Conservation (phyloP, 805 yeast species). For the Wickerhamiella brachini region DNA sequence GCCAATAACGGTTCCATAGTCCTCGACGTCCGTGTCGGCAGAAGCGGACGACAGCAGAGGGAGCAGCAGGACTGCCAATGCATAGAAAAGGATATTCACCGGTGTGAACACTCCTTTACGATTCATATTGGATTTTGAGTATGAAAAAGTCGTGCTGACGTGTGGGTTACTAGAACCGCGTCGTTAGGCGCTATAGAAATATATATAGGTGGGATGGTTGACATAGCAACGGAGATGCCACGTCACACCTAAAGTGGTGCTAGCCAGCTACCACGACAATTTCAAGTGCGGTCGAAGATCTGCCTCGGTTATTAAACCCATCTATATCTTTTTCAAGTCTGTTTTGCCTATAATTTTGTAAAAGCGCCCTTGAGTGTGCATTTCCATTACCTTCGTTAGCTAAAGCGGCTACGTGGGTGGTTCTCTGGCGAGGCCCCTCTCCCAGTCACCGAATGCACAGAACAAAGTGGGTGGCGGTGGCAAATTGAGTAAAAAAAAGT, state of each 20-base stretch:
- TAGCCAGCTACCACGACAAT: not conserved
- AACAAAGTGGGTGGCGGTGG: not conserved
- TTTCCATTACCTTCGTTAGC: not conserved
- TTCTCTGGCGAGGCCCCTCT: no score
- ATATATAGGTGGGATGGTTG: not conserved
- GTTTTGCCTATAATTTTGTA: not conserved
- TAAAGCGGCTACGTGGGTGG: not conserved
- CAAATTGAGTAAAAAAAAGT: not conserved
- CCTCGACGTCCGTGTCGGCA: conserved; percentile 25
- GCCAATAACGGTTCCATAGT: conserved; percentile 54
- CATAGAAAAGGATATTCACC: conserved; percentile 25
- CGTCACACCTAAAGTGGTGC: not conserved
- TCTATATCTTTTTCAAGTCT: not conserved
- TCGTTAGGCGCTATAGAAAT: not conserved
- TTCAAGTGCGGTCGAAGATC: no score
- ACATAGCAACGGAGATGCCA: not conserved
- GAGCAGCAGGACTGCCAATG: conserved; percentile 23
- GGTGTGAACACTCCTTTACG: conserved; percentile 13
- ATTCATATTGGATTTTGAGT: not conserved
- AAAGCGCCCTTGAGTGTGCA: not conserved
- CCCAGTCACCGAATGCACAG: no score
- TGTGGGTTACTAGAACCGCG: not conserved
- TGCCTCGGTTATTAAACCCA: no score
- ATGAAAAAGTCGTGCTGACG: not conserved
- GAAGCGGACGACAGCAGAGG: conserved; percentile 20